A percentile compares a stretch with the other conserved stretches of the same genome.
These are phyloP conservation scores for Salix viminalis DNA, from an alignment of 345 rosid species.

Conservation along the genomic window DNA sequence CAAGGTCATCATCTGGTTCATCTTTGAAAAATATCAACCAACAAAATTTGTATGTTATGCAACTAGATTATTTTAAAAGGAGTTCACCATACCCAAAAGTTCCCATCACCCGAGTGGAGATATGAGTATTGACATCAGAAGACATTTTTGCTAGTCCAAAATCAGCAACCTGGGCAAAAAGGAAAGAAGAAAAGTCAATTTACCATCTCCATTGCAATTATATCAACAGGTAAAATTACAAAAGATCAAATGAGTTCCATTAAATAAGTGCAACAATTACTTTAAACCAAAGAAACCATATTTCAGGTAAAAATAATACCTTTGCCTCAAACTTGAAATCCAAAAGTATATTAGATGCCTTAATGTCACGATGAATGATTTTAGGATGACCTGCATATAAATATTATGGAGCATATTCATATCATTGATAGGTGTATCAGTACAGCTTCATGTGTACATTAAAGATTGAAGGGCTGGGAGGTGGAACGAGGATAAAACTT, in stretches of 20 bases:
- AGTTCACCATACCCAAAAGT: slow-evolving; percentile 72
- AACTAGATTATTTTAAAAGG: background rate
- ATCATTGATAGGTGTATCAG: background rate
- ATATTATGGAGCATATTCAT: background rate
- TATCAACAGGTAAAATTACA: background rate
- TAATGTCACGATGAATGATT: slow-evolving; percentile 93
- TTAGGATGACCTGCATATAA: slow-evolving; percentile 68
- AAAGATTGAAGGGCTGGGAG: background rate
- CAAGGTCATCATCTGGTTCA: background rate
- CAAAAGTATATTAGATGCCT: slow-evolving; percentile 76
- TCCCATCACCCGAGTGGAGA: slow-evolving; percentile 96
- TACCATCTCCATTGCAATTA: background rate
- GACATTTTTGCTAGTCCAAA: slow-evolving; percentile 85
- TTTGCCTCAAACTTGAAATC: slow-evolving; percentile 84
- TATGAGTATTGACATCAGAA: slow-evolving; percentile 80
- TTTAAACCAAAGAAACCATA: background rate
- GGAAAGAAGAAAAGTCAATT: background rate
- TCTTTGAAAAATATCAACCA: background rate
- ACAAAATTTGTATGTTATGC: background rate
- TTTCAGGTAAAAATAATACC: slow-evolving; percentile 34
- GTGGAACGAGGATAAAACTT: slow-evolving; percentile 21
- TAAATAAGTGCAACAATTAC: background rate
- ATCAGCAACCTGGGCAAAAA: slow-evolving; percentile 70
- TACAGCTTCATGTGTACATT: background rate
- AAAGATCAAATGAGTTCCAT: background rate